Conservation (phyloP, 257 asterid species). For the Paulownia fortunei region DNA sequence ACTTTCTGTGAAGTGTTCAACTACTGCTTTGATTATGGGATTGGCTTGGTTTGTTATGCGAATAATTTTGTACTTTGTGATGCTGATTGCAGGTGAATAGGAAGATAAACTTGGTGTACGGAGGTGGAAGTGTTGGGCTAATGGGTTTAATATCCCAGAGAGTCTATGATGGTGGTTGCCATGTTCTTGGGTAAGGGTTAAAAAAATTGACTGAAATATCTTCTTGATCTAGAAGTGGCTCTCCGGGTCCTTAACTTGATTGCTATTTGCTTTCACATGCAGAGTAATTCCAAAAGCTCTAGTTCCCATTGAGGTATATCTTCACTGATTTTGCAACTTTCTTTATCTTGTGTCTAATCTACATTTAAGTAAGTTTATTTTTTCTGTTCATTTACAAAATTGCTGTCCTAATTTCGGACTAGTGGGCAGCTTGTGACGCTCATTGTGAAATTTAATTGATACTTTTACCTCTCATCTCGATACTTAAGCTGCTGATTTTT, state of each 20-base stretch:
- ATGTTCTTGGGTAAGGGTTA: conserved; percentile 86
- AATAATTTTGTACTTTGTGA: background rate
- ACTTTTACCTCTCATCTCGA: background rate
- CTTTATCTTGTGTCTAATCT: conserved; percentile 11
- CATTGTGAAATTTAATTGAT: background rate
- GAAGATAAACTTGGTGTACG: conserved; percentile 92
- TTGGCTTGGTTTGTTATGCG: background rate
- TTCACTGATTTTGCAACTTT: conserved; percentile 4
- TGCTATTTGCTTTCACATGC: conserved; percentile 46
- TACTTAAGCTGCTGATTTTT: background rate
- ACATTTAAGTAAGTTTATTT: background rate
- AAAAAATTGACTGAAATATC: background rate
- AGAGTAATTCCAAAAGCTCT: conserved; percentile 97
- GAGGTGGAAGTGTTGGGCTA: conserved; percentile 97
- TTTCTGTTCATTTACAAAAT: background rate
- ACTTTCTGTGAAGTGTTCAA: too few species aligned
- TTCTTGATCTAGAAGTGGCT: background rate
- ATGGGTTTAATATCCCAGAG: conserved; percentile 91
- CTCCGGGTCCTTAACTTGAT: conserved; percentile 14
- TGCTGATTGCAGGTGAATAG: conserved; percentile 71
- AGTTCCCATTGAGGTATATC: conserved; percentile 89
- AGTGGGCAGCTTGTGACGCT: background rate
- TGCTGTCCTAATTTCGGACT: background rate
- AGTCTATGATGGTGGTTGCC: conserved; percentile 93
- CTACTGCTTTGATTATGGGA: too few species aligned